Conservation (phyloP, 2,329 filamentous ascomycete species). For the Curvularia eragrostidis region DNA sequence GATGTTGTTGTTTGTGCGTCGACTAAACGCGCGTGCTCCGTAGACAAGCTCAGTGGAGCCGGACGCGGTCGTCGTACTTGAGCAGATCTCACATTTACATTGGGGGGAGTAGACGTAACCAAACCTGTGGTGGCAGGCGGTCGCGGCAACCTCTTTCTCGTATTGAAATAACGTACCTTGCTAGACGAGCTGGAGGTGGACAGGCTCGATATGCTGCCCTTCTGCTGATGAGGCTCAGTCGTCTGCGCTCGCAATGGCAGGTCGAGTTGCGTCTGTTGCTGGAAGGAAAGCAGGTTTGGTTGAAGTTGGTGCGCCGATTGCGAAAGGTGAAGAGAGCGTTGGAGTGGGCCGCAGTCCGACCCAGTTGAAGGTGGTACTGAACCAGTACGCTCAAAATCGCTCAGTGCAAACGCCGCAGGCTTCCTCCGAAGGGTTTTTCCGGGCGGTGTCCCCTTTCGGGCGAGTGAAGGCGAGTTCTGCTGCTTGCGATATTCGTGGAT, state of each 20-base stretch:
- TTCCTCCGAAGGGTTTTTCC: conserved; percentile 48
- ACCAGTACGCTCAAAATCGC: conserved; percentile 39
- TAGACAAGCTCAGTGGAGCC: conserved; percentile 28
- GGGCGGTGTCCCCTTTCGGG: conserved; percentile 35
- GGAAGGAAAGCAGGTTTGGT: conserved; percentile 25
- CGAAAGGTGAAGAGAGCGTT: conserved; percentile 38
- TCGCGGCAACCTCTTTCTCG: conserved; percentile 47
- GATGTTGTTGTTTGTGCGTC: conserved; percentile 28
- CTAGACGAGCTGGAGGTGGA: conserved; percentile 19
- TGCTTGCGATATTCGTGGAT: conserved; percentile 52
- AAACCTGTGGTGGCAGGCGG: conserved; percentile 29
- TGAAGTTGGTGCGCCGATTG: conserved; percentile 40
- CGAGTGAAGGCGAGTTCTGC: conserved; percentile 41
- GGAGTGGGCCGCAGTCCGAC: conserved; percentile 21
- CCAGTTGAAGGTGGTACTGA: conserved; percentile 21
- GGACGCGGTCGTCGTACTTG: conserved; percentile 27
- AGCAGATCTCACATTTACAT: conserved; percentile 28
- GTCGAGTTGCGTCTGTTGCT: conserved; percentile 26
- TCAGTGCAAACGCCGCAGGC: conserved; percentile 44
- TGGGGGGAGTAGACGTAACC: conserved; percentile 14
- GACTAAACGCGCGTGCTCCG: conserved; percentile 30
- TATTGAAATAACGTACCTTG: conserved; percentile 42
- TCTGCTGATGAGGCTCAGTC: conserved; percentile 32
- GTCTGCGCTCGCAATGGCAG: conserved; percentile 38
- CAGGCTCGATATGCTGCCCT: conserved; percentile 25